phyloP scores from a whole-genome alignment of 23 red algal genomes.

The Cyanidioschyzon merolae region DNA sequence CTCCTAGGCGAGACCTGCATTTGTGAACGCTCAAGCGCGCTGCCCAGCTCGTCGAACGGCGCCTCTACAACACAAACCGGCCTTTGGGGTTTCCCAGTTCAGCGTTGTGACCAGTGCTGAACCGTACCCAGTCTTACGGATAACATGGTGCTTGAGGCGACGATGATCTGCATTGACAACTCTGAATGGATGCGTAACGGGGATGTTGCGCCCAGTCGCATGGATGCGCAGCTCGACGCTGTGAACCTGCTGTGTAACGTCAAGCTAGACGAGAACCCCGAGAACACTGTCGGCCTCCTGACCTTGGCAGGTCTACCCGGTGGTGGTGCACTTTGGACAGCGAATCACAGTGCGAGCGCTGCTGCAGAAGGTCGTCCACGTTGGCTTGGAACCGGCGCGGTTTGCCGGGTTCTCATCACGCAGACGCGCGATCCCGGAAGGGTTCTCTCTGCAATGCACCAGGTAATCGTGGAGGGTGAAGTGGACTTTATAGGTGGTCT shows the following conservation, averaged over 20 bases:
- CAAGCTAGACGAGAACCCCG: slow-evolving; percentile 67
- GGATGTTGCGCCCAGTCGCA: slow-evolving; percentile 74
- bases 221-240: slow-evolving; percentile 77
- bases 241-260: slow-evolving; percentile 79
- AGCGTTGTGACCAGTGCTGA: too few species aligned
- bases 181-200: slow-evolving; percentile 98
- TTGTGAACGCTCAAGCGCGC: too few species aligned
- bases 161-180: slow-evolving; percentile 98
- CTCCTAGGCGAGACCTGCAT: too few species aligned
- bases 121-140: too few species aligned
- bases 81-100: too few species aligned
- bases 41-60: too few species aligned
- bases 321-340: background rate
- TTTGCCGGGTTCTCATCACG: slow-evolving; percentile 50
- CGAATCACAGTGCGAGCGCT: background rate
- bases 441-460: slow-evolving; percentile 68
- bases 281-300: slow-evolving; percentile 83
- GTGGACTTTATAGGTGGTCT: slow-evolving; percentile 48
- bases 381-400: background rate
- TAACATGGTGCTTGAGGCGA: slow-evolving; percentile 85
- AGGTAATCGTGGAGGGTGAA: slow-evolving; percentile 36
- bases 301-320: slow-evolving; percentile 48
- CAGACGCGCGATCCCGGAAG: slow-evolving; percentile 75
- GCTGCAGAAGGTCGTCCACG: background rate
- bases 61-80: too few species aligned